Percentiles rank a stretch among this genome's conserved stretches.
These are phyloP conservation scores for Aspergillus pseudonomiae DNA, from an alignment of 2,329 filamentous ascomycete genomes.

Conservation along the genomic window DNA sequence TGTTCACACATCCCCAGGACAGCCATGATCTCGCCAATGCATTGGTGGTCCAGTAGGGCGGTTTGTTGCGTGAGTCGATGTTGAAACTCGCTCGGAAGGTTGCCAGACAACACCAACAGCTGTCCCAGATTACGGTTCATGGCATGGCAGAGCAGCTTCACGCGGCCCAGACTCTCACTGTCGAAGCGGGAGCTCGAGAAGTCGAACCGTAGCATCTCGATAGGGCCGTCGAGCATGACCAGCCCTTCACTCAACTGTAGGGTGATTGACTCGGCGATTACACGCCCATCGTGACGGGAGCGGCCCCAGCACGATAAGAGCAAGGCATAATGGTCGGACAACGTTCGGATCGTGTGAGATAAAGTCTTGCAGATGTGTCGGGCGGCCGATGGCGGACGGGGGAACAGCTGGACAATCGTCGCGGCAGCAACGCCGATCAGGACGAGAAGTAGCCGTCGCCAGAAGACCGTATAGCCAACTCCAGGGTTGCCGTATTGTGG, in stretches of 20 bases:
- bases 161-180: conserved; percentile 32
- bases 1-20: conserved; percentile 53
- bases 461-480: conserved; percentile 53
- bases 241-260: conserved; percentile 38
- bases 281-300: conserved; percentile 22
- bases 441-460: conserved; percentile 49
- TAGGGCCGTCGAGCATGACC: conserved; percentile 35
- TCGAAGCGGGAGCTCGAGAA: conserved; percentile 45
- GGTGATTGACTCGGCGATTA: conserved; percentile 34
- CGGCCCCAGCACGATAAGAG: conserved; percentile 51
- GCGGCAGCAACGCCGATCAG: conserved; percentile 50
- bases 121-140: conserved; percentile 39
- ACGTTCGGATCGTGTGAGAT: conserved; percentile 45
- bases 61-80: conserved; percentile 40
- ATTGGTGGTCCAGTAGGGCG: conserved; percentile 48
- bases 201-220: conserved; percentile 41
- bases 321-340: conserved; percentile 55
- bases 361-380: conserved; percentile 50
- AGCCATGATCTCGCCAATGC: conserved; percentile 56
- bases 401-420: conserved; percentile 51
- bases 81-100: conserved; percentile 45
- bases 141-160: conserved; percentile 36
- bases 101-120: conserved; percentile 38
- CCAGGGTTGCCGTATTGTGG: conserved; percentile 51
- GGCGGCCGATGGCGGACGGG: conserved; percentile 51